A percentile compares a stretch with the other conserved stretches of the same genome.
Conservation (phyloP, 179 eudicot genomes). For the Beta lomatogona region DNA sequence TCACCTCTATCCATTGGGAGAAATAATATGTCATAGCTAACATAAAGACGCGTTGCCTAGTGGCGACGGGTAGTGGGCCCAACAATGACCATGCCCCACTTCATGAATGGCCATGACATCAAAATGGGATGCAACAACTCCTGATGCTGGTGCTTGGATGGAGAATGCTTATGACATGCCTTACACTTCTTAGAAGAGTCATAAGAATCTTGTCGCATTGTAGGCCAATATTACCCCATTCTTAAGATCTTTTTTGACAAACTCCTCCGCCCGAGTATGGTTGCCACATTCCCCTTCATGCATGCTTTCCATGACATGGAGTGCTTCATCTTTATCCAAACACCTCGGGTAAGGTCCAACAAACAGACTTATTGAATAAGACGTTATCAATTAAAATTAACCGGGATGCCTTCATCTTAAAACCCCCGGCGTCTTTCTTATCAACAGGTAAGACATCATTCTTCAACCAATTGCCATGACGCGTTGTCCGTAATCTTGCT, state of each 20-base stretch:
- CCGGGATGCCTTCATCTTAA: background rate
- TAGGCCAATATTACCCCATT: background rate
- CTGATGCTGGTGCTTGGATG: no score
- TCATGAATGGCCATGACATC: background rate
- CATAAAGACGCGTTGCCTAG: background rate
- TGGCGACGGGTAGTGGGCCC: background rate
- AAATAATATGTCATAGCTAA: no score
- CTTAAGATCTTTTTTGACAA: background rate
- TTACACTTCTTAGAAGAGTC: background rate
- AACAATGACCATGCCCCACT: background rate
- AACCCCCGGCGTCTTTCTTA: fast-evolving
- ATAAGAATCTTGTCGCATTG: background rate
- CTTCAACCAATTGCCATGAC: no score
- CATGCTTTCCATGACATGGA: background rate
- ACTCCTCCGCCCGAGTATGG: background rate
- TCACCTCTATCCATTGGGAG: no score
- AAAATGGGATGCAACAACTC: background rate
- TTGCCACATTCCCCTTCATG: background rate
- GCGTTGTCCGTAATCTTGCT: no score
- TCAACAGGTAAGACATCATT: no score
- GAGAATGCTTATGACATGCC: background rate
- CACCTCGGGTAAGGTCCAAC: no score
- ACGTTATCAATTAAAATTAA: background rate
- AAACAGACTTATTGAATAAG: no score
- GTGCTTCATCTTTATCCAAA: no score